phyloP scores from a whole-genome alignment of 441 rosid species.

The Raphanus hybrid region DNA sequence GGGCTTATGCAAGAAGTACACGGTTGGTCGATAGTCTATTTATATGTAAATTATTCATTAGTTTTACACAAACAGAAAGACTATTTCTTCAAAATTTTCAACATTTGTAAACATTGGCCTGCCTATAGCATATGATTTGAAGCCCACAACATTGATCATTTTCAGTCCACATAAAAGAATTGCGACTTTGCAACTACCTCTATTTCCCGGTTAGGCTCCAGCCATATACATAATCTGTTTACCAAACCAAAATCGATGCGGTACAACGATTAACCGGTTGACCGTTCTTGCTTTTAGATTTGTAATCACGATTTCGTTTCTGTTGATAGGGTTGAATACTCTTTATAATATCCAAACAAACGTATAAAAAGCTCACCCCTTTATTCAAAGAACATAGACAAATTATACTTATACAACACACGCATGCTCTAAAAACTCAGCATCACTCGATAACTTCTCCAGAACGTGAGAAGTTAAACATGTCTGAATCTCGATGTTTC shows the following conservation, averaged over 20 bases:
- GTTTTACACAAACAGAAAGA: not conserved
- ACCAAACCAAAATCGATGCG: not conserved
- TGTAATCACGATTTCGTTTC: not conserved
- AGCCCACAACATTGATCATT: not conserved
- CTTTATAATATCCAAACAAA: too few relatives aligned
- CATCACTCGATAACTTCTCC: slow-evolving; percentile 31
- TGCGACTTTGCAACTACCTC: not conserved
- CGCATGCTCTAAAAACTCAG: slow-evolving; percentile 36
- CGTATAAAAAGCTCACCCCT: too few relatives aligned
- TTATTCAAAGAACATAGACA: too few relatives aligned
- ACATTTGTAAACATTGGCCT: too few relatives aligned
- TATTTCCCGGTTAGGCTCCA: not conserved
- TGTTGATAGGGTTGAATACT: too few relatives aligned
- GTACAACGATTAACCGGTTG: not conserved
- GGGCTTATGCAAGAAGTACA: not conserved
- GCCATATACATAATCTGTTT: not conserved
- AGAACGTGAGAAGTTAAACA: slow-evolving; percentile 34
- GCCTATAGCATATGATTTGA: not conserved
- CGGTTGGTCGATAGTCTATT: not conserved
- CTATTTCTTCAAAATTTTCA: too few relatives aligned
- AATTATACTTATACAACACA: slow-evolving; percentile 22
- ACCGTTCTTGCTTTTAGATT: not conserved
- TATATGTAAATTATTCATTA: not conserved
- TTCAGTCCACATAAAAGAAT: not conserved
- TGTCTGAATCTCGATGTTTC: slow-evolving; percentile 45